Evolutionary conservation across 73 alveolate species (phyloP).

Genomic region (Paramecium bursaria): DNA sequence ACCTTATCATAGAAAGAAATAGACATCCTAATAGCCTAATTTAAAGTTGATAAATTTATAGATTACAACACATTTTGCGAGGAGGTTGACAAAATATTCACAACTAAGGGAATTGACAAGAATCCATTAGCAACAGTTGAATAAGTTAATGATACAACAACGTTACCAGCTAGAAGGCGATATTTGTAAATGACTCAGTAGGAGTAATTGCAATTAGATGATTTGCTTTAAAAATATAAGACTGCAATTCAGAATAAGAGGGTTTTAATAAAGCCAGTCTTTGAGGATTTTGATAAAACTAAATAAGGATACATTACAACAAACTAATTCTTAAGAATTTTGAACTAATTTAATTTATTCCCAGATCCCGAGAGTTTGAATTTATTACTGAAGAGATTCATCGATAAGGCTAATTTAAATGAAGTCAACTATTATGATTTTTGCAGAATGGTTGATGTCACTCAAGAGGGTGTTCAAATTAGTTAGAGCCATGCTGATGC

Average conservation of each 20-base stretch:
- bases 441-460: conserved; percentile 88
- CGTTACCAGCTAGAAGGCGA: conserved; percentile 82
- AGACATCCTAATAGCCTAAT: conserved; percentile 76
- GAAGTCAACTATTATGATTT: conserved; percentile 93
- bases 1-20: conserved; percentile 86
- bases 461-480: conserved; percentile 85
- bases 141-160: conserved; percentile 72
- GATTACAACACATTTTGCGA: conserved; percentile 83
- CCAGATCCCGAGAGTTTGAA: conserved; percentile 79
- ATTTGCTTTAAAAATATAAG: conserved; percentile 74
- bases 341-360: conserved; percentile 79
- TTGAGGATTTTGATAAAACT: conserved; percentile 91
- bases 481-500: conserved; percentile 71
- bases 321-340: conserved; percentile 85
- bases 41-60: conserved; percentile 71
- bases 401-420: conserved; percentile 91
- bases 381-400: conserved; percentile 81
- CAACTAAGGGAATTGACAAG: conserved; percentile 83
- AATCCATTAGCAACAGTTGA: conserved; percentile 78
- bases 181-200: conserved; percentile 77
- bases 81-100: conserved; percentile 81
- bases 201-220: conserved; percentile 72
- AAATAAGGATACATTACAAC: conserved; percentile 86
- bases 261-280: conserved; percentile 81
- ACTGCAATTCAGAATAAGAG: conserved; percentile 78